These are phyloP conservation scores for Artomyces pyxidatus DNA, from an alignment of 768 basidiomycete genomes.

Conservation along the genomic window DNA sequence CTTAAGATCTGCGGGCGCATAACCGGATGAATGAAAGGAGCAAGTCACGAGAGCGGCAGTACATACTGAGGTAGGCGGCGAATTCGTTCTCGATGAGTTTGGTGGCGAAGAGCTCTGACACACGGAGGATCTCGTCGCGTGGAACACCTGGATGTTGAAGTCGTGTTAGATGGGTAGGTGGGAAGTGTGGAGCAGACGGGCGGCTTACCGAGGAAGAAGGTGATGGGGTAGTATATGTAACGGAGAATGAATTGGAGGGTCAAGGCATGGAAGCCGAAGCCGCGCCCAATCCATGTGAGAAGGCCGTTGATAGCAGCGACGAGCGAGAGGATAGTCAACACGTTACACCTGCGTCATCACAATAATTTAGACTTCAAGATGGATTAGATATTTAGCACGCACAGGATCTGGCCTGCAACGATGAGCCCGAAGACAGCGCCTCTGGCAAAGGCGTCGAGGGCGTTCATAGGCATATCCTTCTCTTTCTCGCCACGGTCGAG, in stretches of 20 bases:
- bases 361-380: neutral
- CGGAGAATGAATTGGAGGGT: conserved; percentile 80
- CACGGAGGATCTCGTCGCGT: conserved; percentile 68
- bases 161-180: conserved; percentile 2
- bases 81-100: conserved; percentile 89
- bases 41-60: neutral
- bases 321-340: conserved; percentile 77
- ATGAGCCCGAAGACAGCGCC: conserved; percentile 80
- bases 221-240: conserved; percentile 83
- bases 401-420: conserved; percentile 88
- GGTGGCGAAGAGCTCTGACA: conserved; percentile 74
- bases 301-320: conserved; percentile 78
- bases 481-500: conserved; percentile 74
- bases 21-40: neutral
- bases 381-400: conserved; percentile 17
- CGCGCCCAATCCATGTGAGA: conserved; percentile 82
- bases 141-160: conserved; percentile 81
- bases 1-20: conserved; percentile 35
- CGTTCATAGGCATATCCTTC: conserved; percentile 58
- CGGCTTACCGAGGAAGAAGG: conserved; percentile 57
- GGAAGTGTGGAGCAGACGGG: neutral
- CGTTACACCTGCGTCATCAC: conserved; percentile 52
- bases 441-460: conserved; percentile 80
- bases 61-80: conserved; percentile 52
- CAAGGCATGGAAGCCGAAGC: conserved; percentile 74